Conservation (phyloP, 148 eudicot genomes). For the Rhododendron molle region DNA sequence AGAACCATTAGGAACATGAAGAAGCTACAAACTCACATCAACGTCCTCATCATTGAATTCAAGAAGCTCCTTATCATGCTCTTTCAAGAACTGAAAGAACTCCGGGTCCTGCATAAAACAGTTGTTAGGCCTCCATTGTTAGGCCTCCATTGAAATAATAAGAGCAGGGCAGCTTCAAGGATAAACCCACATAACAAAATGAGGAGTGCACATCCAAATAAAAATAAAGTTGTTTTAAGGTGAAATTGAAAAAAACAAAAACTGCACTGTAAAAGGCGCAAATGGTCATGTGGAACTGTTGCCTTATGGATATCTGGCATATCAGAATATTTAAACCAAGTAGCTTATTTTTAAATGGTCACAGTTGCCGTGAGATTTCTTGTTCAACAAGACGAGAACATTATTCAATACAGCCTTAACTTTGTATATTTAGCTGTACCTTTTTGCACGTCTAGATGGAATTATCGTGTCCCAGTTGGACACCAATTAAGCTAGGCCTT, state of each 20-base stretch:
- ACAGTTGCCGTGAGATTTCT: background rate
- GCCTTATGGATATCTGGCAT: background rate
- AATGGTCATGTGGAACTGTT: background rate
- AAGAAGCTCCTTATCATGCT: constrained; percentile 77
- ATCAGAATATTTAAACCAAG: background rate
- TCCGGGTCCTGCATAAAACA: constrained; percentile 74
- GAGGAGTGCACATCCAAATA: background rate
- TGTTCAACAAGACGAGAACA: background rate
- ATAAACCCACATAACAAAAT: background rate
- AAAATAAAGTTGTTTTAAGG: background rate
- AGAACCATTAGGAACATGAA: background rate
- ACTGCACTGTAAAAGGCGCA: background rate
- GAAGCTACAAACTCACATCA: constrained; percentile 54
- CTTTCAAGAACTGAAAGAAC: constrained; percentile 73
- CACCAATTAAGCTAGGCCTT: background rate
- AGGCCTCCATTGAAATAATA: background rate
- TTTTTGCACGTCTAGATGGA: background rate
- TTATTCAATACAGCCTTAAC: background rate
- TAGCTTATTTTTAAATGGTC: background rate
- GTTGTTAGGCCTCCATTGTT: constrained; percentile 4
- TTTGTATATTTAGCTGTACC: background rate
- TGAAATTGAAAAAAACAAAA: background rate
- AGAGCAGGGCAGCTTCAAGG: background rate
- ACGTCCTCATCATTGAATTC: constrained; percentile 72
- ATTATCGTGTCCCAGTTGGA: background rate